These are phyloP conservation scores for Diaporthe amygdali DNA, from an alignment of 2,329 filamentous ascomycete species.

Conservation along the genomic window DNA sequence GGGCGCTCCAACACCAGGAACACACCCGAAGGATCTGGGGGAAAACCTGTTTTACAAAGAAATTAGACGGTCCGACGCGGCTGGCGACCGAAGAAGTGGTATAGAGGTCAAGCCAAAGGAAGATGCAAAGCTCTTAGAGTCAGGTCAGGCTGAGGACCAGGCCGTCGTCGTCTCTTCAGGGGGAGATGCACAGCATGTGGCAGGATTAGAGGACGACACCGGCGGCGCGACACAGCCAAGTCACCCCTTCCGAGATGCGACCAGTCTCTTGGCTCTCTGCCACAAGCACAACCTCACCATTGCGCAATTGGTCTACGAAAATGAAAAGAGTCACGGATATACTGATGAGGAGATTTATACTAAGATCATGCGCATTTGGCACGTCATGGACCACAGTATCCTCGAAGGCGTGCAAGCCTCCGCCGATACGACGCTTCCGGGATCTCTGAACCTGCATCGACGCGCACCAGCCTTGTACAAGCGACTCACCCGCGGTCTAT, in stretches of 20 bases:
- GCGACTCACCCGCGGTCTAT: conserved; percentile 50
- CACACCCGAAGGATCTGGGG: conserved; percentile 52
- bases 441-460: conserved; percentile 52
- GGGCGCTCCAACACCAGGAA: not conserved
- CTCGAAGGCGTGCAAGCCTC: conserved; percentile 54
- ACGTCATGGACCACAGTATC: conserved; percentile 58
- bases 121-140: conserved; percentile 20
- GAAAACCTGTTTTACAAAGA: conserved; percentile 60
- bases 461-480: conserved; percentile 52
- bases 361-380: conserved; percentile 55
- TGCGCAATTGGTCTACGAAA: conserved; percentile 57
- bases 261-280: conserved; percentile 51
- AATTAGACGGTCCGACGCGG: conserved; percentile 51
- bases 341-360: conserved; percentile 53
- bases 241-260: conserved; percentile 53
- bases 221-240: conserved; percentile 40
- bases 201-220: conserved; percentile 15
- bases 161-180: conserved; percentile 25
- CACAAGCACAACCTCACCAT: conserved; percentile 57
- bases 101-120: conserved; percentile 46
- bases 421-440: conserved; percentile 46
- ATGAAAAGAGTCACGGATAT: conserved; percentile 56
- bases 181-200: conserved; percentile 25
- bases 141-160: conserved; percentile 13
- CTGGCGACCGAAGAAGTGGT: conserved; percentile 49